Evolutionary conservation across 495 filamentous ascomycete genomes (phyloP), one percentile per base, ranked within the genome.

Genomic region (Penicillium goetzii): DNA sequence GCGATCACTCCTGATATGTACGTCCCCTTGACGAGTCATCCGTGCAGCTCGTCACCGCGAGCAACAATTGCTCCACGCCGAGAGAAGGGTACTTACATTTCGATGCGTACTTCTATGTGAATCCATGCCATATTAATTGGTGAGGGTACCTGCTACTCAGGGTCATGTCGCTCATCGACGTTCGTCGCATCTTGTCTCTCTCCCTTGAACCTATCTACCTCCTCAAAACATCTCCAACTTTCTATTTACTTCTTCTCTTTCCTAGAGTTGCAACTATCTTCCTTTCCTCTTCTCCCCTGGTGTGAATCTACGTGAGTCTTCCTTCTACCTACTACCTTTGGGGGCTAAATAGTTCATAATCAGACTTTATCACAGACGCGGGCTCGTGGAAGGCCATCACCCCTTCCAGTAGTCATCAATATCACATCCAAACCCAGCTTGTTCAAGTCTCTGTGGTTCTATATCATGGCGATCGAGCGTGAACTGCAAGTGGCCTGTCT

Each of bases 381-480:
- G 10, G 12, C 34, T 11, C 36, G 12, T 40, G 36, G 14, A 5
- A 40, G 36, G 12, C 17, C 36, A 40, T 40, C 14, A 14, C 17
- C 17, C 12, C 14, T 5, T 17, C 14, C 36, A 40, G 3, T 12
- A 40, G 36, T 17, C 12, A 14, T 17, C 17, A 3, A 40, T 12
- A 40, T 40, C 36, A 40, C 36, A 17, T 40, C 10, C 10, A 12
- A 14, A 36, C 34, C 12, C 10, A 14, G 21, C 43, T 49, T 49
- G 23, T 17, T 49, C 43, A 25, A 7, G 21, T 19, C 43, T 49
- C 23, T 30, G n/a, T n/a, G 41, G 21, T 4, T 21, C 17, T 43
- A 4, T 10, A 47, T 53, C 50, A 53, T 53, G 50, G 50, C 50
- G 26, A 33, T 15, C 5, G 50, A 53, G 50, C 50, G 50, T 17